Evolutionary conservation across 1,284 basidiomycete species (phyloP).

Genomic region (Puccinia horiana): DNA sequence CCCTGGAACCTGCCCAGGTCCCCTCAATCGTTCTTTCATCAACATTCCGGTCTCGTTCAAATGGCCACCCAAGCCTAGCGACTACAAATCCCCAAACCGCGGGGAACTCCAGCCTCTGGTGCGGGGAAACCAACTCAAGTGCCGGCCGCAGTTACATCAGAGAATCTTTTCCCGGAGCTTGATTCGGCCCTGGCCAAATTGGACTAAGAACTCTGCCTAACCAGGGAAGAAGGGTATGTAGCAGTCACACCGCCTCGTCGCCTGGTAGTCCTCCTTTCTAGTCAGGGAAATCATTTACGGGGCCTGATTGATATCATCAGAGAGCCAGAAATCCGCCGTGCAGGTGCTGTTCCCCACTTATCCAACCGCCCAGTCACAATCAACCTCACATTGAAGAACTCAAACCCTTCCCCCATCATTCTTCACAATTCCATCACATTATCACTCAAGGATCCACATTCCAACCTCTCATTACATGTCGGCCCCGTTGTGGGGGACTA

Average conservation of each 20-base stretch:
- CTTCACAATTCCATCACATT: too few species aligned
- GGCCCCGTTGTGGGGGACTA: neutral
- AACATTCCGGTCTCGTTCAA: neutral
- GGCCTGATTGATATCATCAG: too few species aligned
- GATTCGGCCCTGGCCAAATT: neutral
- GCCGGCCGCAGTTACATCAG: neutral
- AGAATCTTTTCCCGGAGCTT: neutral
- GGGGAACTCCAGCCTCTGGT: neutral
- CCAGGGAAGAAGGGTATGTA: too few species aligned
- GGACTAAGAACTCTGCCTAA: too few species aligned
- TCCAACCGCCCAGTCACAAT: too few species aligned
- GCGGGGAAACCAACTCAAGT: neutral
- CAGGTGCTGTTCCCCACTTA: too few species aligned
- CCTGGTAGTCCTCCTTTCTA: too few species aligned
- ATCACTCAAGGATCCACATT: too few species aligned
- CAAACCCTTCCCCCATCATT: neutral
- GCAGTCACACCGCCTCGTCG: too few species aligned
- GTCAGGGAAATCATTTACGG: too few species aligned
- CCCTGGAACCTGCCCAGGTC: neutral
- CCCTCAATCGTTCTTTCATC: neutral
- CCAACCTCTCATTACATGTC: neutral
- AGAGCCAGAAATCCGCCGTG: too few species aligned
- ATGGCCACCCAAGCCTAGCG: neutral
- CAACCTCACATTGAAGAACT: neutral
- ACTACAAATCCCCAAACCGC: neutral